These are phyloP conservation scores for Aquilaria yunnanensis DNA, from an alignment of 345 rosid genomes.

Conservation along the genomic window DNA sequence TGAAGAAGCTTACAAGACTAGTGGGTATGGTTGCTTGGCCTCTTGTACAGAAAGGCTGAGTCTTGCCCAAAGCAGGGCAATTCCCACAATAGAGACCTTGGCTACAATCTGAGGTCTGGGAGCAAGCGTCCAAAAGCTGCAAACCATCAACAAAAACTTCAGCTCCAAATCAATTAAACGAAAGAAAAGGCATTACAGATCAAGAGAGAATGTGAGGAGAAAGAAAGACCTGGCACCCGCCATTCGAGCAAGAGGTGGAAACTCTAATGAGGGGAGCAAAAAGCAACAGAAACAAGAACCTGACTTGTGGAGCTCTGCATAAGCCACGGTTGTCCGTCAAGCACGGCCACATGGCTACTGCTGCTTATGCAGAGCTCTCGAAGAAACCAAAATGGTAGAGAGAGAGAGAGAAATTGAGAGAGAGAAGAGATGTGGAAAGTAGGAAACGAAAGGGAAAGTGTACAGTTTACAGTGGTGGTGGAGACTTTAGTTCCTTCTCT, in stretches of 20 bases:
- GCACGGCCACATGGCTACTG: constrained; percentile 41
- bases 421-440: neutral
- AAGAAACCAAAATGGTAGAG: constrained; percentile 1
- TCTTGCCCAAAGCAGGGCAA: constrained; percentile 69
- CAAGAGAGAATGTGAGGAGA: constrained; percentile 10
- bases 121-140: constrained; percentile 70
- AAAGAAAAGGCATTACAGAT: constrained; percentile 13
- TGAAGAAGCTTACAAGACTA: constrained; percentile 47
- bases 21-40: constrained; percentile 81
- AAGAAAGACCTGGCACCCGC: constrained; percentile 57
- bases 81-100: constrained; percentile 79
- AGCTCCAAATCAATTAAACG: constrained; percentile 16
- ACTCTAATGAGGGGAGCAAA: constrained; percentile 26
- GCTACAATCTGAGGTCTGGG: constrained; percentile 61
- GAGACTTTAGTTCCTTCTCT: constrained; percentile 14
- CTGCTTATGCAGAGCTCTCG: constrained; percentile 42
- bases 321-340: constrained; percentile 32
- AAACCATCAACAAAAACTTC: constrained; percentile 14
- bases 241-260: constrained; percentile 51
- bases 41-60: constrained; percentile 74
- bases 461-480: constrained; percentile 24
- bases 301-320: constrained; percentile 38
- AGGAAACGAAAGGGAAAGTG: constrained; percentile 12
- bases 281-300: constrained; percentile 30
- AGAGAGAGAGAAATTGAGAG: constrained; percentile 16